Base-by-base conservation (phyloP, 257 asterid species). In the Eustoma russellianum region DNA sequence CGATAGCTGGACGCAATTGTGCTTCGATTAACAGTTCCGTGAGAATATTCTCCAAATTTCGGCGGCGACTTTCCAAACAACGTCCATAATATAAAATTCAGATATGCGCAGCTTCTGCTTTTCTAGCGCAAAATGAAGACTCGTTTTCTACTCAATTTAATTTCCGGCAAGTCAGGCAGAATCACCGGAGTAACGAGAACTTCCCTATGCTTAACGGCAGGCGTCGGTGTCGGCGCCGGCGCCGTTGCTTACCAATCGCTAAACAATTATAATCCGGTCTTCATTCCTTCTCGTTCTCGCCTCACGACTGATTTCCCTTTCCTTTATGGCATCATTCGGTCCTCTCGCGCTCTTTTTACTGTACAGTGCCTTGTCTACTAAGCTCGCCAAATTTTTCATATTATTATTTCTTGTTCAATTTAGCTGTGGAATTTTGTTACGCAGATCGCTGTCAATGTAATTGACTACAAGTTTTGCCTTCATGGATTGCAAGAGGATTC, bases 381-480 rank as follows among this genome's bases (percentile, higher is more conserved):
- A 3, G 5, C 7, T 38, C 12, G 12, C 9, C 2, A 2, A 9
- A 38, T 7, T 12, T 13, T 52, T 50, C 50, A 12, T 6, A 38
- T 54, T 28, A n/a, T 49, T 38, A 14, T n/a, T 40, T 34, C 52
- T 12, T 1, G 4, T 3, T 3, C 41, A 41, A 46, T 10, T 38
- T 66, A 60, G 15, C n/a, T 46, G 1, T 13, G 10, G 17, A 35
- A 19, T 12, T 55, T 28, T 28, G 3, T 28, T 56, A 64, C 50
- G 61, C 67, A 85, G 94, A 82, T 91, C 7, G 66, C 84, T 58
- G 68, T 79, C 17, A 82, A 75, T 53, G 80, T 74, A 47, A 64
- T 76, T 46, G 96, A 91, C 71, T 91, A 86, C 75, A 77, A 79
- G 69, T 82, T 79, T 63, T 75, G 96, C 46, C 67, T 91, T 57